Evolutionary conservation across 345 rosid species (phyloP).

Genomic region (Abelmoschus esculentus): DNA sequence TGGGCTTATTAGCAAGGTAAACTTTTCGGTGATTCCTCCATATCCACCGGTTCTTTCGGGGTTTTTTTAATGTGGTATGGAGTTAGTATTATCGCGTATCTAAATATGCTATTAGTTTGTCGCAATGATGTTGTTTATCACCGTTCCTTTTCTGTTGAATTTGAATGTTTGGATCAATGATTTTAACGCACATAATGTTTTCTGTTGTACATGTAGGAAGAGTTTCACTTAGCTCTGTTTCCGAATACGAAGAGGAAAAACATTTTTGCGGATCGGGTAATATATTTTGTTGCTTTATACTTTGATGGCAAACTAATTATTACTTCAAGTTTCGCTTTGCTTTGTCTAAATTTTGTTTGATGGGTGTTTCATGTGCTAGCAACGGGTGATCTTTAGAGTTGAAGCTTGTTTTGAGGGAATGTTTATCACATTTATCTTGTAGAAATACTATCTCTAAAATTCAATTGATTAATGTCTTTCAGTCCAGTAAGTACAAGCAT

Average conservation of each 20-base stretch:
- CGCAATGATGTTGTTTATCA: no score
- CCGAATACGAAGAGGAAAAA: conserved; percentile 82
- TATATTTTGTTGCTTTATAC: not conserved
- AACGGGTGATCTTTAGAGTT: not conserved
- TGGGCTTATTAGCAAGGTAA: conserved; percentile 94
- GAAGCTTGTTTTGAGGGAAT: not conserved
- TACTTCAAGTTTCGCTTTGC: not conserved
- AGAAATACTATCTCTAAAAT: not conserved
- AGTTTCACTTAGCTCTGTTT: conserved; percentile 91
- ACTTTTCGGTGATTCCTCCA: not conserved
- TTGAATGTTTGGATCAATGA: not conserved
- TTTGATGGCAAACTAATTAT: not conserved
- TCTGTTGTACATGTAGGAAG: conserved; percentile 61
- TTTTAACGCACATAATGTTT: not conserved
- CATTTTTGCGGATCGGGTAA: conserved; percentile 89
- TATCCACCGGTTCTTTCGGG: not conserved
- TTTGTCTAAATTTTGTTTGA: not conserved
- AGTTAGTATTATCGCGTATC: not conserved
- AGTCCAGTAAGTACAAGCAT: not conserved
- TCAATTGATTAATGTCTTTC: not conserved
- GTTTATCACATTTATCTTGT: not conserved
- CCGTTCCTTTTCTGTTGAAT: not conserved
- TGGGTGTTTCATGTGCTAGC: not conserved
- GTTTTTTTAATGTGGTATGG: not conserved
- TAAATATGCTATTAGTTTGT: not conserved